phyloP scores from a whole-genome alignment of 2,329 filamentous ascomycete genomes.

The Epichloe sp. region DNA sequence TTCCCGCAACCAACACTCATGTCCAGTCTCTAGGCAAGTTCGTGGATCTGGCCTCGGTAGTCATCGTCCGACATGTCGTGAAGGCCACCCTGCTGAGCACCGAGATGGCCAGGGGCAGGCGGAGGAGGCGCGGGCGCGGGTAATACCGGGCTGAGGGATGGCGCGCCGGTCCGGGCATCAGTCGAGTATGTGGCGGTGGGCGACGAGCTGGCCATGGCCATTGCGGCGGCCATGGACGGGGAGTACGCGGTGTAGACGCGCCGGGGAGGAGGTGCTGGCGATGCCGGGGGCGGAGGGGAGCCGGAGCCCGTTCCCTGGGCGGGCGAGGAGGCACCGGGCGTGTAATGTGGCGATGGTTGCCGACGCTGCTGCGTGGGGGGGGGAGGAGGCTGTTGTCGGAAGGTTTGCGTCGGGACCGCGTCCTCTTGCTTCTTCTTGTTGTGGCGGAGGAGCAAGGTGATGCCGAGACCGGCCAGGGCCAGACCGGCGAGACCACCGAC shows the following conservation, averaged over 20 bases:
- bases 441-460: slow-evolving; percentile 1
- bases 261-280: no score
- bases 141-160: no score
- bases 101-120: neutral
- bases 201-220: no score
- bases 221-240: neutral
- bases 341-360: neutral
- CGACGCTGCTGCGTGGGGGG: neutral
- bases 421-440: neutral
- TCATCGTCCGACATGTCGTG: neutral
- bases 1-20: neutral
- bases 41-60: neutral
- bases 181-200: neutral
- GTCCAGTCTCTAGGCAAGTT: neutral
- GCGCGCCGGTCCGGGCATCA: neutral
- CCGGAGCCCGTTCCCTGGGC: neutral
- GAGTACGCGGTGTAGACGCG: neutral
- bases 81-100: neutral
- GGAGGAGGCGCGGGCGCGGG: no score
- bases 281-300: no score
- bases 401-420: neutral
- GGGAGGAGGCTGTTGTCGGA: neutral
- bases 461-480: neutral
- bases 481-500: neutral
- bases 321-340: neutral